phyloP scores from a whole-genome alignment of 2,329 filamentous ascomycete genomes.

The Meredithiella fracta region DNA sequence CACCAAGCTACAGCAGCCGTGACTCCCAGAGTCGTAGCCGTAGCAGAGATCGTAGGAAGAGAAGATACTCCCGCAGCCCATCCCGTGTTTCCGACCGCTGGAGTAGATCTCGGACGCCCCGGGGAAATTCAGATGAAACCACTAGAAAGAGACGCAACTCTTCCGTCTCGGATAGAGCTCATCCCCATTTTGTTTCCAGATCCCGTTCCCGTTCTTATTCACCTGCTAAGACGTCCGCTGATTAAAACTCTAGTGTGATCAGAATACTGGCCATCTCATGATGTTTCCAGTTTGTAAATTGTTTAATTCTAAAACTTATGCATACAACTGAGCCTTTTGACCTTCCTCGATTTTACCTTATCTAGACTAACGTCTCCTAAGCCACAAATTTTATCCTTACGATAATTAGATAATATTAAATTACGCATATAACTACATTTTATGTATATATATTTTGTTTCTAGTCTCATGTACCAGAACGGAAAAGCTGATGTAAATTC shows the following conservation, averaged over 20 bases:
- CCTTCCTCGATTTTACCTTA: neutral
- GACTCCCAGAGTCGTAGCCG: slow-evolving; percentile 7
- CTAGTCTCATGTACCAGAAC: too few relatives aligned
- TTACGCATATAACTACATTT: too few relatives aligned
- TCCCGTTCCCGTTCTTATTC: slow-evolving; percentile 13
- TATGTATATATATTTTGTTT: too few relatives aligned
- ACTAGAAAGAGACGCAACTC: slow-evolving; percentile 12
- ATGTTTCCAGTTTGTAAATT: neutral
- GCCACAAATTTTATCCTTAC: too few relatives aligned
- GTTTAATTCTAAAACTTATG: neutral
- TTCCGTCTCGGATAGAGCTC: slow-evolving; percentile 7
- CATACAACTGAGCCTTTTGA: neutral
- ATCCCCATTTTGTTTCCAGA: slow-evolving; percentile 9
- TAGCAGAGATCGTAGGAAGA: slow-evolving; percentile 5
- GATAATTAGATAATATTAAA: too few relatives aligned
- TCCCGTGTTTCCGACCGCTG: slow-evolving; percentile 14
- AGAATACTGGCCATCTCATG: slow-evolving; percentile 16
- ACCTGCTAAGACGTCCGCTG: slow-evolving; percentile 36
- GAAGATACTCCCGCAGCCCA: slow-evolving; percentile 10
- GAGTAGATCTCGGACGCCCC: slow-evolving; percentile 1
- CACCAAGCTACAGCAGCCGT: slow-evolving; percentile 14
- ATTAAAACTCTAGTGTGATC: slow-evolving; percentile 24
- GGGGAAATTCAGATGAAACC: slow-evolving; percentile 4
- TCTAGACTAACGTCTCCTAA: neutral
- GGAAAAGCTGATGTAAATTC: too few relatives aligned